Evolutionary conservation across 2,329 filamentous ascomycete species (phyloP).

Genomic region (Graphilbum fragrans): DNA sequence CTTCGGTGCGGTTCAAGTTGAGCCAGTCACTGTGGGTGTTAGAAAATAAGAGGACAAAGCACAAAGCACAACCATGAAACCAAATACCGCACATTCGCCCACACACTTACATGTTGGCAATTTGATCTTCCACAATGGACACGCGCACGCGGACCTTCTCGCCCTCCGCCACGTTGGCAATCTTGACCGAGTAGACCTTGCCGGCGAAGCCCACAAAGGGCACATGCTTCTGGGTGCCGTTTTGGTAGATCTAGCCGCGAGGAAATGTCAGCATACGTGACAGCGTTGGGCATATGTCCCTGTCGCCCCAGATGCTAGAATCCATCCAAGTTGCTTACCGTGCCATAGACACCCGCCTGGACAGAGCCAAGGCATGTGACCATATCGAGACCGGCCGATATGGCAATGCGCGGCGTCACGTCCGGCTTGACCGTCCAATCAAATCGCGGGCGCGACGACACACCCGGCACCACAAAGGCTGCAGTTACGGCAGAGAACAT

Average conservation of each 20-base stretch:
- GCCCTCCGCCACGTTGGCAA: conserved; percentile 1
- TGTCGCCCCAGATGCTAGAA: no score
- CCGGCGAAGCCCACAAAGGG: conserved; percentile 7
- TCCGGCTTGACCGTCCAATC: conserved; percentile 2
- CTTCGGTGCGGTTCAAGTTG: conserved; percentile 5
- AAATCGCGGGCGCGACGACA: conserved; percentile 3
- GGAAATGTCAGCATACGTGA: background rate
- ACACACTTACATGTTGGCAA: conserved; percentile 3
- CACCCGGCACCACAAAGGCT: conserved; percentile 2
- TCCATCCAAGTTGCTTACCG: no score
- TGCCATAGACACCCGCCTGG: conserved; percentile 4
- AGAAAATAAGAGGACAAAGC: background rate
- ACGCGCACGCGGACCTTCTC: conserved; percentile 3
- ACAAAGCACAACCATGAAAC: background rate
- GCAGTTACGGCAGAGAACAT: conserved; percentile 4
- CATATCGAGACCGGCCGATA: conserved; percentile 5
- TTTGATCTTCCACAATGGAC: conserved; percentile 1
- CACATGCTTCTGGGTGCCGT: conserved; percentile 5
- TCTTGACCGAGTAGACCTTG: conserved; percentile 1
- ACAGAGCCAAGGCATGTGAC: conserved; percentile 4
- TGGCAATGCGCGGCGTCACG: conserved; percentile 6
- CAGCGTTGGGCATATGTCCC: background rate
- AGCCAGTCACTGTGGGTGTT: conserved; percentile 4
- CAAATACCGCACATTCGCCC: background rate
- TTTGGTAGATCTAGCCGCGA: conserved; percentile 1